A percentile compares a stretch with the other conserved stretches of the same genome.
Conservation (phyloP, 1,284 basidiomycete species). For the Kwoniella shivajii region DNA sequence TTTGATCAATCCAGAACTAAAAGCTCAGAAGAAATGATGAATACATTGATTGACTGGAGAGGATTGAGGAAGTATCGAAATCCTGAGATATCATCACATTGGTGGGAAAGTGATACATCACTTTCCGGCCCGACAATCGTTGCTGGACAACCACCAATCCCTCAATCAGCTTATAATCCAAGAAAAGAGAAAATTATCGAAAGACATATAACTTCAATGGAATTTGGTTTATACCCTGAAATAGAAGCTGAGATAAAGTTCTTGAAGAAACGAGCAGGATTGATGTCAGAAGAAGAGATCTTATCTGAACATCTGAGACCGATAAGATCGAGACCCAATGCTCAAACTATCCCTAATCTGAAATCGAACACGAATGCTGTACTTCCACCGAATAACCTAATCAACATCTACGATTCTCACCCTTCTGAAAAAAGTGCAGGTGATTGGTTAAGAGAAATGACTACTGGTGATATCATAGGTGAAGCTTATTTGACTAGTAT, state of each 20-base stretch:
- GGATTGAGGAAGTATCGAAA: slow-evolving; percentile 23
- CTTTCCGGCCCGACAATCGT: slow-evolving; percentile 9
- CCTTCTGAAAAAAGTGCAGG: slow-evolving; percentile 12
- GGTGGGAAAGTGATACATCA: slow-evolving; percentile 44
- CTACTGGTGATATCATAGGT: slow-evolving; percentile 33
- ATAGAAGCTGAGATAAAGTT: slow-evolving; percentile 31
- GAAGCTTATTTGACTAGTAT: slow-evolving; percentile 50
- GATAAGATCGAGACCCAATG: background rate
- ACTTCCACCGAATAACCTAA: slow-evolving; percentile 27
- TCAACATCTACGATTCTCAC: slow-evolving; percentile 37
- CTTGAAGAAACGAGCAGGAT: slow-evolving; percentile 10
- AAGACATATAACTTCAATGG: slow-evolving; percentile 25
- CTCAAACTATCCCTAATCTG: background rate
- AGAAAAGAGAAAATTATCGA: slow-evolving; percentile 24
- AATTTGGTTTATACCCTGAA: slow-evolving; percentile 42
- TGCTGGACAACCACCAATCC: slow-evolving; percentile 20
- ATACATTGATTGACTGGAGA: slow-evolving; percentile 44
- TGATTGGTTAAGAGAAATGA: slow-evolving; percentile 37
- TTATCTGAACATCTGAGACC: slow-evolving; percentile 38
- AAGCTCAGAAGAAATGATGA: slow-evolving; percentile 3
- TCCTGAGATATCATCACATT: slow-evolving; percentile 6
- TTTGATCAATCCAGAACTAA: slow-evolving; percentile 24
- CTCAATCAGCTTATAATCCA: slow-evolving; percentile 25
- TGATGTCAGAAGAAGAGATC: slow-evolving; percentile 18
- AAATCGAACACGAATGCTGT: background rate